Percentiles rank a stretch among this genome's conserved stretches.
phyloP scores from a whole-genome alignment of 306 rosid genomes.

The Cucurbita pepo region DNA sequence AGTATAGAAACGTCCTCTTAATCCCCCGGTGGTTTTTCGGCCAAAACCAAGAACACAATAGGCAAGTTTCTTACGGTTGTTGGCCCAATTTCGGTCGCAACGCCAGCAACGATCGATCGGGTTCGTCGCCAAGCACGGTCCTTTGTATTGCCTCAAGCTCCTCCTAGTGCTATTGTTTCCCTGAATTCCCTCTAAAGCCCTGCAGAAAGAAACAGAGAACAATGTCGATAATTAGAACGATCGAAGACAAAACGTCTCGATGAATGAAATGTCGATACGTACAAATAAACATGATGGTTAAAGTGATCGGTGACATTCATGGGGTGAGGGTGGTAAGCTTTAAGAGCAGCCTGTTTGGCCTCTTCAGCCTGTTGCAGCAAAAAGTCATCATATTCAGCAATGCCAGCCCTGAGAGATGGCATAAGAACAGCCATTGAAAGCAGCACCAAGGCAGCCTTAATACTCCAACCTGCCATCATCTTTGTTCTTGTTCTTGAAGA shows the following conservation, averaged over 20 bases:
- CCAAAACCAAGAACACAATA: constrained; percentile 60
- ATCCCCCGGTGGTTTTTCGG: constrained; percentile 44
- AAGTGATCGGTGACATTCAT: constrained; percentile 20
- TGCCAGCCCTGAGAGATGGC: constrained; percentile 40
- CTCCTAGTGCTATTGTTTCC: constrained; percentile 36
- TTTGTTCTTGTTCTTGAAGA: background rate
- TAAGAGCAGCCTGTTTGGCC: constrained; percentile 25
- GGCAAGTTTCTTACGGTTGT: constrained; percentile 32
- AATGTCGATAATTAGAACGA: background rate
- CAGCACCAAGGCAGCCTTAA: constrained; percentile 14
- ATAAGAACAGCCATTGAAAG: constrained; percentile 23
- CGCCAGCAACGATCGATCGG: constrained; percentile 93
- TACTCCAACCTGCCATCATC: background rate
- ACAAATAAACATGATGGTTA: constrained; percentile 26
- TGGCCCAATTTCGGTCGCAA: constrained; percentile 43
- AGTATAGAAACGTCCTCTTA: constrained; percentile 20
- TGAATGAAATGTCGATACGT: background rate
- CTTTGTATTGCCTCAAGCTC: constrained; percentile 4
- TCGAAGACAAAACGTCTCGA: too few relatives aligned
- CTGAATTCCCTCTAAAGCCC: constrained; percentile 17
- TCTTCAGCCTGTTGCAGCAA: constrained; percentile 10
- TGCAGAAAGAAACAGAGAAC: background rate
- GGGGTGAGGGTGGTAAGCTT: constrained; percentile 42
- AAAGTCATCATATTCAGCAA: constrained; percentile 25
- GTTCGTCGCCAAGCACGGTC: constrained; percentile 42